Conservation (phyloP, 345 rosid species). For the Dovyalis caffra region DNA sequence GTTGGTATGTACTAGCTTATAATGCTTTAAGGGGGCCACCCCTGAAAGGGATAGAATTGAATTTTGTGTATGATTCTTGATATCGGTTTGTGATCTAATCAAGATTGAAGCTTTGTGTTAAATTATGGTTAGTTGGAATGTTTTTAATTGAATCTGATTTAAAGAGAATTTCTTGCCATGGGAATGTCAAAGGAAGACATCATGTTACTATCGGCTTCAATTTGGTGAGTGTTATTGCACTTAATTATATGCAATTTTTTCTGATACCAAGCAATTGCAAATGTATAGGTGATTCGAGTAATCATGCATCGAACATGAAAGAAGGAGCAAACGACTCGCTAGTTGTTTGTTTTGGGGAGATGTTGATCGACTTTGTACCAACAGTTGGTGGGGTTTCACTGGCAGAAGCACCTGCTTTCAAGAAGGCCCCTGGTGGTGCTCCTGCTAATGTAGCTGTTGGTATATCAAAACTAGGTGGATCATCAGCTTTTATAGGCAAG, state of each 20-base stretch:
- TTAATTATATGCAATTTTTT: not conserved
- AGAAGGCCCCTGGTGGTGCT: slow-evolving; percentile 98
- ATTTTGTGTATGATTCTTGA: too few species aligned
- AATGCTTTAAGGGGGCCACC: not conserved
- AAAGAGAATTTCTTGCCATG: not conserved
- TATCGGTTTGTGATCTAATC: not conserved
- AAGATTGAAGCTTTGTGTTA: not conserved
- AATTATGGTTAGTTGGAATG: not conserved
- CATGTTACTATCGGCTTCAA: not conserved
- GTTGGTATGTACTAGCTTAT: not conserved
- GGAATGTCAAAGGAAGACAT: not conserved
- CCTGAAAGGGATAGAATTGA: not conserved
- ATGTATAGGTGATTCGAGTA: slow-evolving; percentile 17
- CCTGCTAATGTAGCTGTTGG: slow-evolving; percentile 99
- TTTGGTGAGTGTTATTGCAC: not conserved
- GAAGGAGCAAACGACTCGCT: slow-evolving; percentile 24
- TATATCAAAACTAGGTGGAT: slow-evolving; percentile 82
- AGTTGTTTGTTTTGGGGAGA: slow-evolving; percentile 90
- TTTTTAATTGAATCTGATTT: not conserved
- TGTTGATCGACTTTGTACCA: slow-evolving; percentile 96
- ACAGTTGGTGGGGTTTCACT: slow-evolving; percentile 83
- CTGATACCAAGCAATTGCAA: not conserved
- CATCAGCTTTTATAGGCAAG: slow-evolving; percentile 96
- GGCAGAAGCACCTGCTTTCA: slow-evolving; percentile 94
- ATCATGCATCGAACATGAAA: slow-evolving; percentile 3